These are phyloP conservation scores for Poteriospumella lacustris DNA, from an alignment of 108 stramenopile genomes.

Conservation along the genomic window DNA sequence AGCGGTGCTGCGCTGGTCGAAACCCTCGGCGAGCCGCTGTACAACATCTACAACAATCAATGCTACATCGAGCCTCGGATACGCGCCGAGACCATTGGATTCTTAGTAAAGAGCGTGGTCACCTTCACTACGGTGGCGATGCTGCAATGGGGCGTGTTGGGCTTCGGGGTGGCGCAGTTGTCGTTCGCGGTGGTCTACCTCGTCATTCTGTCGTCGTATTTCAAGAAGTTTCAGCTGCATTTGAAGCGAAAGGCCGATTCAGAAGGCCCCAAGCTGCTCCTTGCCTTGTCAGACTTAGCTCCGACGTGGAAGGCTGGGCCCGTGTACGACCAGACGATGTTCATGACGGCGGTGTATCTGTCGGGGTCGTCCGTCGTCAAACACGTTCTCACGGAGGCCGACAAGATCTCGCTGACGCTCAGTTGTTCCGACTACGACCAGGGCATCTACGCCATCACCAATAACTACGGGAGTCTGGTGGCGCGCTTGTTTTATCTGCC, in stretches of 20 bases:
- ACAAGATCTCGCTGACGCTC: slow-evolving; percentile 46
- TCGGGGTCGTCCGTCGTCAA: slow-evolving; percentile 37
- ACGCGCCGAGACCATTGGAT: neutral
- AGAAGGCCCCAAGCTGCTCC: no score
- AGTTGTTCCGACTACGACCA: slow-evolving; percentile 41
- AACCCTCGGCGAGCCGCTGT: no score
- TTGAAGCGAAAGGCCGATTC: no score
- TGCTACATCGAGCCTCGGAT: neutral
- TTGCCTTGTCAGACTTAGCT: no score
- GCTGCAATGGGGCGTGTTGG: neutral
- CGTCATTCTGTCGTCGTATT: no score
- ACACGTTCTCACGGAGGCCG: slow-evolving; percentile 52
- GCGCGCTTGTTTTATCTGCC: slow-evolving; percentile 52
- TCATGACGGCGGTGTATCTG: neutral
- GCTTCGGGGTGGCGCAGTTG: neutral
- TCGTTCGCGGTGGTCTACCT: neutral
- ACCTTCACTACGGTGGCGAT: neutral
- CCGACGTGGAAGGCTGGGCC: no score
- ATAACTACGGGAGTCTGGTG: slow-evolving; percentile 52
- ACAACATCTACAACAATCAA: no score
- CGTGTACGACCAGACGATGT: no score
- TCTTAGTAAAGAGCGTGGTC: neutral
- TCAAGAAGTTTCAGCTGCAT: no score
- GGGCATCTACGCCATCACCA: slow-evolving; percentile 49
- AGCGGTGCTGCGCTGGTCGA: no score